Conservation (phyloP, 2,329 filamentous ascomycete species). For the Amylocarpus encephaloides region DNA sequence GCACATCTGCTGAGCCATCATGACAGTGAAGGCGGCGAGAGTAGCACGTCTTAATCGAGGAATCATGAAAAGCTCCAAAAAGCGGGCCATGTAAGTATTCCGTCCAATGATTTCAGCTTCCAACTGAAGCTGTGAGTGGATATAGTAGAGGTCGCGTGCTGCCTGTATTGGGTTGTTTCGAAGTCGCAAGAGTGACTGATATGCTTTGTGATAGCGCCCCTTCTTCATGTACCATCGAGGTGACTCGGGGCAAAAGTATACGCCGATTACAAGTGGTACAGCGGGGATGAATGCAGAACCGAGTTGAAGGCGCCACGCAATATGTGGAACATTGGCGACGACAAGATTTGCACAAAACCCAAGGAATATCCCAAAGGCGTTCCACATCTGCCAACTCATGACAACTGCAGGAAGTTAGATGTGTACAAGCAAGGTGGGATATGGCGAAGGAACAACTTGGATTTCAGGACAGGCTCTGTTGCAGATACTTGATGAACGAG, state of each 20-base stretch:
- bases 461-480: neutral
- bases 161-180: slow-evolving; percentile 51
- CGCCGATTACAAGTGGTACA: slow-evolving; percentile 52
- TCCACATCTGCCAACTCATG: slow-evolving; percentile 36
- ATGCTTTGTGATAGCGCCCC: slow-evolving; percentile 53
- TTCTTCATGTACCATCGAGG: slow-evolving; percentile 64
- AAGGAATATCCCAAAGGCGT: slow-evolving; percentile 52
- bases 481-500: neutral
- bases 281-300: slow-evolving; percentile 58
- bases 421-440: neutral
- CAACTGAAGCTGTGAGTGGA: slow-evolving; percentile 56
- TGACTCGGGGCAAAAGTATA: slow-evolving; percentile 61
- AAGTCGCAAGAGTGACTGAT: slow-evolving; percentile 45
- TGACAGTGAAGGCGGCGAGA: slow-evolving; percentile 61
- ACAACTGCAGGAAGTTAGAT: neutral
- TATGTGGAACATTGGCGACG: slow-evolving; percentile 54
- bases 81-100: slow-evolving; percentile 45
- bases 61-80: slow-evolving; percentile 59
- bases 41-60: slow-evolving; percentile 58
- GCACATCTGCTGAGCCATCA: slow-evolving; percentile 57
- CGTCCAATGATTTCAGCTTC: slow-evolving; percentile 35
- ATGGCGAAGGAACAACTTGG: neutral
- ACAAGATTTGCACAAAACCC: slow-evolving; percentile 59
- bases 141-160: slow-evolving; percentile 56
- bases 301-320: slow-evolving; percentile 55